Evolutionary conservation across 257 asterid species (phyloP).

Genomic region (Rubia yunnanensis): DNA sequence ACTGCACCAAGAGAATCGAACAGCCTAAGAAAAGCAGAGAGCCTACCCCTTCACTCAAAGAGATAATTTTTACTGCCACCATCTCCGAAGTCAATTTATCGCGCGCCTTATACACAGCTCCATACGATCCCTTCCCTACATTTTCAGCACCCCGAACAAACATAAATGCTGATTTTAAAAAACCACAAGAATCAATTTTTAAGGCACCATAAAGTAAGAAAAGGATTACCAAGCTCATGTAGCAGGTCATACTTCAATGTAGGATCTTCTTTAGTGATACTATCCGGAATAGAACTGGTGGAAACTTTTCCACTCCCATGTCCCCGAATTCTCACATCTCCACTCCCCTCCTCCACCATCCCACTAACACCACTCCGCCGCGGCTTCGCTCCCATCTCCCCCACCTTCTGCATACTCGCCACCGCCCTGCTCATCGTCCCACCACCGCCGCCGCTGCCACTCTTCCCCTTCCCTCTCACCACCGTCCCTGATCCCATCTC

Average conservation of each 20-base stretch:
- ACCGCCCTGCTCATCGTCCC: constrained; percentile 89
- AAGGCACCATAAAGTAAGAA: neutral
- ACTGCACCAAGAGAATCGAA: constrained; percentile 4
- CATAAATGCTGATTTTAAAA: neutral
- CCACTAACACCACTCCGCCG: constrained; percentile 35
- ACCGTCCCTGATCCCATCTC: constrained; percentile 61
- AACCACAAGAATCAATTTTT: neutral
- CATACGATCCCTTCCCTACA: constrained; percentile 96
- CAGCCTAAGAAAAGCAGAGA: neutral
- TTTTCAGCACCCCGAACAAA: constrained; percentile 13
- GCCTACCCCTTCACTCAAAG: constrained; percentile 91
- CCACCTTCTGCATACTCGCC: constrained; percentile 87
- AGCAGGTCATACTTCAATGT: constrained; percentile 81
- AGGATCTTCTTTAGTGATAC: constrained; percentile 83
- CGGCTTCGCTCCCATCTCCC: constrained; percentile 48
- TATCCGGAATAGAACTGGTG: constrained; percentile 74
- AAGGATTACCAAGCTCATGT: constrained; percentile 78
- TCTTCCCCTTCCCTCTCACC: constrained; percentile 42
- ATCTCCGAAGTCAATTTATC: constrained; percentile 79
- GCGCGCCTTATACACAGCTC: constrained; percentile 94
- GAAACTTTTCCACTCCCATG: constrained; percentile 67
- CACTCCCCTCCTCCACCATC: constrained; percentile 17
- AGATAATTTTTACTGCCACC: constrained; percentile 97
- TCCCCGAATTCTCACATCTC: constrained; percentile 36
- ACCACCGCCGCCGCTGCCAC: constrained; percentile 49